phyloP scores from a whole-genome alignment of 768 basidiomycete genomes.

The Macrolepiota dolichaula region DNA sequence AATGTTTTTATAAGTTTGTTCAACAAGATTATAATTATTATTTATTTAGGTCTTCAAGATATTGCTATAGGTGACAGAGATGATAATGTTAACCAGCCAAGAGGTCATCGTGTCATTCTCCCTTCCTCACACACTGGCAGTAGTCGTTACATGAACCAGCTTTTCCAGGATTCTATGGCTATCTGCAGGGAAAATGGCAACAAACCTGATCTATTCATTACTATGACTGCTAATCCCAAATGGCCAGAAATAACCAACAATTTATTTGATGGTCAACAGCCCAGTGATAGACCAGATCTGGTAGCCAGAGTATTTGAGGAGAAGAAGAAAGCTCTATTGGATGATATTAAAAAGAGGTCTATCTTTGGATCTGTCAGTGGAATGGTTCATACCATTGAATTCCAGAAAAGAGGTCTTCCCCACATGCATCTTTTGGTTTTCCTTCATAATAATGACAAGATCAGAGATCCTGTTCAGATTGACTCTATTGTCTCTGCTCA shows the following conservation, averaged over 20 bases:
- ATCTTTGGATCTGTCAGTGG: slow-evolving; percentile 41
- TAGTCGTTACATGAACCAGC: slow-evolving; percentile 34
- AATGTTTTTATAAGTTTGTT: too few relatives aligned
- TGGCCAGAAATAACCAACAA: slow-evolving; percentile 39
- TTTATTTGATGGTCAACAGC: neutral
- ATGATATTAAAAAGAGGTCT: slow-evolving; percentile 33
- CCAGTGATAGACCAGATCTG: slow-evolving; percentile 42
- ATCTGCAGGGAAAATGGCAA: slow-evolving; percentile 27
- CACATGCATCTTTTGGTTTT: slow-evolving; percentile 51
- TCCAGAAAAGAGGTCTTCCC: slow-evolving; percentile 55
- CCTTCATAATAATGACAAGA: slow-evolving; percentile 28
- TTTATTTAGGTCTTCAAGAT: slow-evolving; percentile 1
- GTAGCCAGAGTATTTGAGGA: slow-evolving; percentile 40
- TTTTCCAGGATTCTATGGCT: slow-evolving; percentile 41
- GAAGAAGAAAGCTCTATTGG: slow-evolving; percentile 34
- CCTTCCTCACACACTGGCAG: slow-evolving; percentile 28
- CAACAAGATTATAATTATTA: too few relatives aligned
- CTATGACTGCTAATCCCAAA: slow-evolving; percentile 44
- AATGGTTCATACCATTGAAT: slow-evolving; percentile 51
- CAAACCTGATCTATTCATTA: slow-evolving; percentile 43
- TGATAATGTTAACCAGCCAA: slow-evolving; percentile 7
- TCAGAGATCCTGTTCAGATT: slow-evolving; percentile 31
- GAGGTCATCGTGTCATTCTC: slow-evolving; percentile 26
- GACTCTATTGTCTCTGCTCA: slow-evolving; percentile 38
- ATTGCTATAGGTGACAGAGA: slow-evolving; percentile 11